These are phyloP conservation scores for Fusarium coffeatum DNA, from an alignment of 2,329 filamentous ascomycete species.

Conservation along the genomic window DNA sequence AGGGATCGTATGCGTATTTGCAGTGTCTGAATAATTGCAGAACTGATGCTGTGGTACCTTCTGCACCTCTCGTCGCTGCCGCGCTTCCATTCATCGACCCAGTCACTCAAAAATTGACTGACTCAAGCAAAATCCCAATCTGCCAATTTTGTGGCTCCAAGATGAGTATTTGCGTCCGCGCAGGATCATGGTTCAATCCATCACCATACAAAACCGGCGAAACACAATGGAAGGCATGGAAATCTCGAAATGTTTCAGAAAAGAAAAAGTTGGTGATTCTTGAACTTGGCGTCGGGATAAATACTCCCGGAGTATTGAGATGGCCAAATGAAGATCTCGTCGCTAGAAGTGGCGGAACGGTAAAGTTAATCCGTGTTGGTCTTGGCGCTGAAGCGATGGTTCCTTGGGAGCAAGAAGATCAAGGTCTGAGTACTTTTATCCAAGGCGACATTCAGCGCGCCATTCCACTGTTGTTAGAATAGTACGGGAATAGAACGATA, in stretches of 20 bases:
- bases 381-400: slow-evolving; percentile 39
- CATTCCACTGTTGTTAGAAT: not conserved
- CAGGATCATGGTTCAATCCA: slow-evolving; percentile 36
- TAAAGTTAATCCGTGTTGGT: slow-evolving; percentile 36
- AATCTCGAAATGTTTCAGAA: not conserved
- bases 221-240: slow-evolving; percentile 24
- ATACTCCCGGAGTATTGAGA: slow-evolving; percentile 39
- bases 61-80: slow-evolving; percentile 19
- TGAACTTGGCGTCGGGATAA: slow-evolving; percentile 40
- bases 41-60: slow-evolving; percentile 14
- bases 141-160: slow-evolving; percentile 38
- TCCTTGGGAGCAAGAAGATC: slow-evolving; percentile 36
- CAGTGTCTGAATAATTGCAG: slow-evolving; percentile 41
- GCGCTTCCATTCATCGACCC: slow-evolving; percentile 20
- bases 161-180: slow-evolving; percentile 42
- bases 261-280: slow-evolving; percentile 37
- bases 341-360: slow-evolving; percentile 9
- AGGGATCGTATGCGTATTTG: slow-evolving; percentile 8
- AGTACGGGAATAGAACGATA: not conserved
- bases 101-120: slow-evolving; percentile 25
- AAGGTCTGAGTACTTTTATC: slow-evolving; percentile 35
- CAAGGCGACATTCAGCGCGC: slow-evolving; percentile 29
- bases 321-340: slow-evolving; percentile 44
- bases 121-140: slow-evolving; percentile 19
- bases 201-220: slow-evolving; percentile 30